Base-by-base conservation (phyloP, 2,329 filamentous ascomycete species). In the Trichoderma atrobrunneum region DNA sequence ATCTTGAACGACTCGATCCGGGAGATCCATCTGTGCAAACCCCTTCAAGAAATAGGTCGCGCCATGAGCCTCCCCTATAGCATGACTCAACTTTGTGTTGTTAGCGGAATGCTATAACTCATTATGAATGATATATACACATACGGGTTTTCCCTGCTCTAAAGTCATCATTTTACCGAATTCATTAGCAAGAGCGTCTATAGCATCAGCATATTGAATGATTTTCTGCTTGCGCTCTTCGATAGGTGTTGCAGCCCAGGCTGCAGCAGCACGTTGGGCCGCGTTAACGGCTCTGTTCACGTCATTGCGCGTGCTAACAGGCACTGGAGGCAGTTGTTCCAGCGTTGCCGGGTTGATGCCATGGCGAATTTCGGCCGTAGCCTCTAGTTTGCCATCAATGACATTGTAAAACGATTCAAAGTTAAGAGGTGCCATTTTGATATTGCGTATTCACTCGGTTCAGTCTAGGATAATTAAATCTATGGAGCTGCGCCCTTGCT, bases 1-100 rank as follows among this genome's bases (percentile, higher is more conserved):
- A 21, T 85, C 82, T 57, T 83, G 78, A 21, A 84, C 68, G 26
- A 82, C 73, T 11, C 81, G 80, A 39, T 81, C 80, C 30, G 59
- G n/a, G 12, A 39, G 59, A 21, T 30, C 32, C 59, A 61, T 61
- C 18, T 24, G 5, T 36, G 59, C 30, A 24, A 39, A 61, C 18
- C 30, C 59, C 10, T 61, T 61, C 32, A 61, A 61, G 21, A 61
- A 34, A 7, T 14, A n/a, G 32, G 32, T 32, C 11, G 59, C 28
- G 14, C 18, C 30, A 24, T 34, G n/a, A 12, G n/a, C 59, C n/a
- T 61, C 59, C 12, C n/a, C 30, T 61, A 24, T 61, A 16, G 59
- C 30, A 24, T n/a, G 18, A 26, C 59, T 26, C 59, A 61, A 32
- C 59, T 61, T 36, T 18, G 4, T n/a, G n/a, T 7, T 2, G 32